Evolutionary conservation across 257 asterid species (phyloP), one percentile per base, ranked within the genome.

Genomic region (Salvia rosmarinus): DNA sequence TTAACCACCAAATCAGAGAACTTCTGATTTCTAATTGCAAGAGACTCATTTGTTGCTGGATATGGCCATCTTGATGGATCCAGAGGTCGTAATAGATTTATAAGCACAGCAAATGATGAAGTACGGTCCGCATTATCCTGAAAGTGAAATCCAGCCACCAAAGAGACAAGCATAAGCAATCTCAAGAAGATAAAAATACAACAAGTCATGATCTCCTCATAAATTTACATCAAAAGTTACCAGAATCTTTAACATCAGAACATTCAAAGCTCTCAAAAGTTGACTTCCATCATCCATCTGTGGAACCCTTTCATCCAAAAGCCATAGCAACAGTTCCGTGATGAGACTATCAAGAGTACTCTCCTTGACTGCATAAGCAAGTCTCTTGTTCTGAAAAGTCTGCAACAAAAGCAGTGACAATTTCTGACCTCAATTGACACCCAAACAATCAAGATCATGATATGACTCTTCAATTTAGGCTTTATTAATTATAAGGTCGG

Each of bases 211-310:
- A 34, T 49, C 65, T 16, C 34, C 25, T n/a, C 5, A 62, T 16
- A 64, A 60, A 34, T 59, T 63, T 40, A 62, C 16, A 30, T 47
- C 21, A 43, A 68, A 59, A 37, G 28, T 66, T 79, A 95, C 99
- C 96, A 95, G 80, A 71, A 95, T 95, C 85, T 91, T 92, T 72
- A 91, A 89, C 99, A 95, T 92, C 81, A 95, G 81, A 80, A 95
- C 98, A 82, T 95, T 95, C 87, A 95, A 77, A 71, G 99, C 99
- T 82, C 90, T 88, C 84, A 92, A 75, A 75, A 95, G 98, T 79
- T 95, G 99, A 81, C 97, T 90, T 80, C 99, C 99, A 73, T 95
- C 99, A 82, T 95, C 99, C 99, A 95, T 91, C 77, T 79, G 85
- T 0, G 96, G 99, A 73, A 95, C 99, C 83, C 99, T 87, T 73